Evolutionary conservation across 1,139 yeast species (phyloP), one percentile per base, ranked within the genome.

Genomic region (Geotrichum australiense): DNA sequence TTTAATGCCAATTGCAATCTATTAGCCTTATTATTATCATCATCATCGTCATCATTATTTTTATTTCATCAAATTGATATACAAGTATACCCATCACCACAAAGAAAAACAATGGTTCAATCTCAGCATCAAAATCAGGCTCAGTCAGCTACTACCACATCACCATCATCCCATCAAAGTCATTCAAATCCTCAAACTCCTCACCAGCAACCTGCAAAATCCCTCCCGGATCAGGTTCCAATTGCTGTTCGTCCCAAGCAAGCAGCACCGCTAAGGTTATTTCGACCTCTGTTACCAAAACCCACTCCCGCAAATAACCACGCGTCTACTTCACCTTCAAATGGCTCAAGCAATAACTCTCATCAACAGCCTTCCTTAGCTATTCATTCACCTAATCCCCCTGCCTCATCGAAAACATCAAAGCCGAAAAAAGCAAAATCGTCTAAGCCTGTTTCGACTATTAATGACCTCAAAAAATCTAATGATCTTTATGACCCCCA

Each of bases 301-400:
- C 47, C 48, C 18, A 36, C 48, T 22, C 46, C 50, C 48, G 28
- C 35, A 42, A 26, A 31, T 27, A 35, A 20, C 32, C 12, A 35
- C 42, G 33, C 11, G 14, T 26, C 14, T n/a, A n/a, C 30, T 26
- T 7, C 14, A 5, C 7, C 28, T 12, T 33, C 15, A 11, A 14
- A 21, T 21, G 15, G 25, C 19, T 12, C 25, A 24, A 20, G 18
- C 18, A 22, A 20, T n/a, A n/a, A 22, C 25, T 33, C 14, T 20
- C 12, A 33, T 12, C 20, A 22, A 33, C 7, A n/a, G n/a, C n/a
- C n/a, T n/a, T n/a, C n/a, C n/a, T n/a, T n/a, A n/a, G n/a, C n/a
- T n/a, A n/a, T n/a, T n/a, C n/a, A n/a, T n/a, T n/a, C n/a, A n/a
- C 19, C 24, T 27, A 21, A 20, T 22, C 10, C 36, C 19, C 11